Percentiles rank a stretch among this genome's conserved stretches.
Conservation (phyloP, 306 rosid genomes). For the Fragaria iinumae region DNA sequence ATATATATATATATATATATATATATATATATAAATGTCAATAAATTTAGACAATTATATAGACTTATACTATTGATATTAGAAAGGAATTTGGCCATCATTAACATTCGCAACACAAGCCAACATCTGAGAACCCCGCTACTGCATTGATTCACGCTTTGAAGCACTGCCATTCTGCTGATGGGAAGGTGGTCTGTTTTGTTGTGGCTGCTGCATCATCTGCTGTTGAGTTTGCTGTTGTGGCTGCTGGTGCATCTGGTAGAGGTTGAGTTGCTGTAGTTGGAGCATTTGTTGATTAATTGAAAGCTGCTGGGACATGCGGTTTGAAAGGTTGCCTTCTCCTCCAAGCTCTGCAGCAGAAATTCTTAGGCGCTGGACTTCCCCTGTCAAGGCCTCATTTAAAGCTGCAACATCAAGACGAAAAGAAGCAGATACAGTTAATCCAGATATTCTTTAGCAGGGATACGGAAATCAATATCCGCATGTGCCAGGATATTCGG, state of each 20-base stretch:
- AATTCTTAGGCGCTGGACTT: conserved; percentile 63
- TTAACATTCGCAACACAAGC: conserved; percentile 17
- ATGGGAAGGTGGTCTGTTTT: conserved; percentile 21
- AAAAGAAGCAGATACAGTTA: background rate
- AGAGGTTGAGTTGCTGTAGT: conserved; percentile 46
- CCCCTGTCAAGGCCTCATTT: conserved; percentile 72
- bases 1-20: background rate
- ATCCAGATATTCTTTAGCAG: conserved; percentile 4
- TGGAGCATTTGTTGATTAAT: conserved; percentile 57
- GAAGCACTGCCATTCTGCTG: conserved; percentile 41
- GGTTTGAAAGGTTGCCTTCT: conserved; percentile 45
- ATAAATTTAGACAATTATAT: conserved; percentile 11
- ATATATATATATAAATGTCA: background rate
- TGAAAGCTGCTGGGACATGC: conserved; percentile 56
- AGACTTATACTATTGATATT: conserved; percentile 22
- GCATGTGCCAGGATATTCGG: background rate
- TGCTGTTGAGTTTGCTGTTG: conserved; percentile 14
- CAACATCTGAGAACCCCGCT: conserved; percentile 13
- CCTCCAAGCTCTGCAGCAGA: conserved; percentile 55
- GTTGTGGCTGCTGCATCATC: conserved; percentile 36
- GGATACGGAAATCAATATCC: background rate
- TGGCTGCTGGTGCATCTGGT: conserved; percentile 36
- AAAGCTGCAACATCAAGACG: conserved; percentile 48
- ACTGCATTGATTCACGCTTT: conserved; percentile 19
- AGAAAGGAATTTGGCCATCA: conserved; percentile 14